Evolutionary conservation across 495 filamentous ascomycete genomes (phyloP).

Genomic region (Trichoderma virens): DNA sequence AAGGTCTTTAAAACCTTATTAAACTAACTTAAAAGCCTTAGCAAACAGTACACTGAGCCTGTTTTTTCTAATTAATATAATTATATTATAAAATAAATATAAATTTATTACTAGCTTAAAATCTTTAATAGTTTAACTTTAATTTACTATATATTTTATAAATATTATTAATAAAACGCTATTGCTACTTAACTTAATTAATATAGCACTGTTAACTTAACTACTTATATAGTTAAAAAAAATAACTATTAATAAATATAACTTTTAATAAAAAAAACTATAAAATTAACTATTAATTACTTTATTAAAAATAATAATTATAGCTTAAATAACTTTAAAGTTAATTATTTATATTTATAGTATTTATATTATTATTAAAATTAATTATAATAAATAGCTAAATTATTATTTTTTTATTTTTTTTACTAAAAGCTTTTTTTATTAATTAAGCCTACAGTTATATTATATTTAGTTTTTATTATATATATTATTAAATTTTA

Average conservation of each 20-base stretch:
- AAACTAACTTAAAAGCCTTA: not conserved
- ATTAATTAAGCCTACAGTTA: not conserved
- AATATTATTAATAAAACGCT: not conserved
- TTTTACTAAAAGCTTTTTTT: not conserved
- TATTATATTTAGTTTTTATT: not conserved
- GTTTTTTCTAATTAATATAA: not conserved
- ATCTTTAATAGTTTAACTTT: not conserved
- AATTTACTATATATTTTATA: not conserved
- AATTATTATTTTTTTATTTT: not conserved
- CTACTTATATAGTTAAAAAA: not conserved
- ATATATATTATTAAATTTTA: not conserved
- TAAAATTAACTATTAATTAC: not conserved
- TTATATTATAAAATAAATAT: constrained; percentile 2
- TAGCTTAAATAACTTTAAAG: not conserved
- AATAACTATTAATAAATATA: not conserved
- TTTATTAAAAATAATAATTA: not conserved
- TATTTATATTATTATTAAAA: not conserved
- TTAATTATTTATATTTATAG: not conserved
- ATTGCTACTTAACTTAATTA: not conserved
- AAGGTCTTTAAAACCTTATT: not conserved
- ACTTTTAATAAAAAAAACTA: not conserved
- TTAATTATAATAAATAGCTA: no score
- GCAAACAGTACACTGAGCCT: not conserved
- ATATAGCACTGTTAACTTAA: not conserved
- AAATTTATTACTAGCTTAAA: not conserved